Conservation (phyloP, 768 basidiomycete species). For the Fomitopsis serialis region DNA sequence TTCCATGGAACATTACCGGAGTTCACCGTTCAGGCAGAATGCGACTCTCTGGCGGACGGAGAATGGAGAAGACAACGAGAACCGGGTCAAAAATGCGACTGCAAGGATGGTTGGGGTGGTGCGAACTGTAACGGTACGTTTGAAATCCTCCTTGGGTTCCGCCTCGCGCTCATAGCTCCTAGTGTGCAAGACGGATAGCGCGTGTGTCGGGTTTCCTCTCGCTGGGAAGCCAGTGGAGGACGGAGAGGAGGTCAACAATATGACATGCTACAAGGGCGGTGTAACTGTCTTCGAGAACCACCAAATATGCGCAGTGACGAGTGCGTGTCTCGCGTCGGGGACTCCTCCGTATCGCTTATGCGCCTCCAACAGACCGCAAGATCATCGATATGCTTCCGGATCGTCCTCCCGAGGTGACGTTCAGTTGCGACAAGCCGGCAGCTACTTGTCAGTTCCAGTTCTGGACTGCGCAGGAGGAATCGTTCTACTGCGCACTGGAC, state of each 20-base stretch:
- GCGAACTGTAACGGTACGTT: slow-evolving; percentile 93
- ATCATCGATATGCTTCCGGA: slow-evolving; percentile 91
- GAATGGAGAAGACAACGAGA: slow-evolving; percentile 77
- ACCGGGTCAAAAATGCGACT: slow-evolving; percentile 72
- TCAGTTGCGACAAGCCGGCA: slow-evolving; percentile 69
- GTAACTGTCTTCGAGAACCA: slow-evolving; percentile 92
- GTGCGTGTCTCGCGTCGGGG: slow-evolving; percentile 41
- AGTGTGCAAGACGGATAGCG: slow-evolving; percentile 84
- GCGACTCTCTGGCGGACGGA: slow-evolving; percentile 91
- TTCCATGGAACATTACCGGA: neutral
- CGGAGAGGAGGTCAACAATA: slow-evolving; percentile 45
- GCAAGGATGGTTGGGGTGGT: slow-evolving; percentile 92
- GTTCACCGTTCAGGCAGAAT: slow-evolving; percentile 48
- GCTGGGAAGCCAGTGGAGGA: slow-evolving; percentile 33
- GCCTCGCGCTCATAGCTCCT: neutral
- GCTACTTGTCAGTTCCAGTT: slow-evolving; percentile 91
- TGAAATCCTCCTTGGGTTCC: neutral
- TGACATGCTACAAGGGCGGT: slow-evolving; percentile 94
- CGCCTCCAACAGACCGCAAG: slow-evolving; percentile 67
- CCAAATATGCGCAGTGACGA: slow-evolving; percentile 98
- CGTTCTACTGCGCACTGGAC: slow-evolving; percentile 89
- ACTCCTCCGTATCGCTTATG: neutral
- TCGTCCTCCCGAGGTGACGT: slow-evolving; percentile 93
- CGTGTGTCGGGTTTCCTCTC: slow-evolving; percentile 79
- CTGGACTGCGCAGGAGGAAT: slow-evolving; percentile 93